Conservation (phyloP, 2,329 filamentous ascomycete genomes). For the Scortechinia acanthostroma region DNA sequence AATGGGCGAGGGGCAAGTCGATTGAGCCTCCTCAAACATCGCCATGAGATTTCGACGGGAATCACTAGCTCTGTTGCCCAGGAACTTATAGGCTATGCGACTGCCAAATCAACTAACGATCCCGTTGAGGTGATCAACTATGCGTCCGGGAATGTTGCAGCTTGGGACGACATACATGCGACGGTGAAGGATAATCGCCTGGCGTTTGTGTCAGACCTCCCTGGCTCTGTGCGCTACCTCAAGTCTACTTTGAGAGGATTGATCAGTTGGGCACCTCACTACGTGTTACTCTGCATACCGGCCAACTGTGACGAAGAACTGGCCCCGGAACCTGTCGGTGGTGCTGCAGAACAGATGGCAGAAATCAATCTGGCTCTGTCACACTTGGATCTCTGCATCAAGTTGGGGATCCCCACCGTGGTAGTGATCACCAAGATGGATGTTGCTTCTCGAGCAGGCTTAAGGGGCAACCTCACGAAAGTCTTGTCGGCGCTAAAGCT, state of each 20-base stretch:
- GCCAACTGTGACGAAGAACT: constrained; percentile 60
- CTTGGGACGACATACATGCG: constrained; percentile 90
- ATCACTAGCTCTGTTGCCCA: constrained; percentile 92
- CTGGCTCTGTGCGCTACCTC: constrained; percentile 81
- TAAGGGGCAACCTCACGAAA: constrained; percentile 66
- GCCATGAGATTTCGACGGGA: constrained; percentile 85
- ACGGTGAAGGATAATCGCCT: constrained; percentile 67
- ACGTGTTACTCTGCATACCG: constrained; percentile 80
- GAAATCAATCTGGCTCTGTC: constrained; percentile 70
- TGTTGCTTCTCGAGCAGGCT: constrained; percentile 64
- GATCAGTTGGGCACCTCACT: constrained; percentile 94
- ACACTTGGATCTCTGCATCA: constrained; percentile 78
- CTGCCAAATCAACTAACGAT: constrained; percentile 11
- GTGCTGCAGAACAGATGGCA: constrained; percentile 39
- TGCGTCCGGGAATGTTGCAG: constrained; percentile 75
- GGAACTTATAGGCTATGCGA: constrained; percentile 79
- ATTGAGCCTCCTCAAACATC: constrained; percentile 80
- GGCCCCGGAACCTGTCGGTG: constrained; percentile 29
- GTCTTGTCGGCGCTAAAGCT: constrained; percentile 74
- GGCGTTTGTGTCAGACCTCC: constrained; percentile 85
- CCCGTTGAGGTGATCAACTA: constrained; percentile 71
- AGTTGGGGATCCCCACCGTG: constrained; percentile 69
- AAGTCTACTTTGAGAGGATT: constrained; percentile 82
- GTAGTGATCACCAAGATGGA: constrained; percentile 89
- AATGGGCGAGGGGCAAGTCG: constrained; percentile 88